Evolutionary conservation across 148 eudicot species (phyloP), one percentile per base, ranked within the genome.

Genomic region (Cornus kousa): DNA sequence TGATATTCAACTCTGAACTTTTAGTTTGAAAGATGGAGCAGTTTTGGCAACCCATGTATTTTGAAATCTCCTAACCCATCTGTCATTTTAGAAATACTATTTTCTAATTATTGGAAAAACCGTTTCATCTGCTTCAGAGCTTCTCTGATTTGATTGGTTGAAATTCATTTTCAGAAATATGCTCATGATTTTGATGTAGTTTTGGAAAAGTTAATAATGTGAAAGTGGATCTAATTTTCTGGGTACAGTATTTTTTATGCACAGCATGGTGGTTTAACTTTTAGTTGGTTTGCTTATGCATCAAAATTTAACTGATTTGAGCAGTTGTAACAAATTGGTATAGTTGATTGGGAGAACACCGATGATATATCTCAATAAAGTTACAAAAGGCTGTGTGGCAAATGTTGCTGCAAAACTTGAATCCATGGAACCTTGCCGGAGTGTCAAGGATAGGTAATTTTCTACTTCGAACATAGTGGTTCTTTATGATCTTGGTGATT

Each of bases 311-410:
- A 62, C 81, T 80, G 59, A 82, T 76, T 70, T 48, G 40, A 64
- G 80, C 68, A 77, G 65, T 74, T 33, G 68, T 78, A 68, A 73
- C 24, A 62, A 78, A 67, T 66, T 87, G 67, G 69, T 79, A 65
- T 85, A 91, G 96, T 83, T 91, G 86, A 90, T 91, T 80, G 93
- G 95, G 53, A 82, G 87, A 79, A 92, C 96, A 28, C 96, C 96
- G 68, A 87, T 92, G 96, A 75, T 92, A 68, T 92, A 90, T 87
- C 96, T 92, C 82, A 92, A 90, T 84, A 86, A 83, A 84, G 89
- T 92, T 50, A 81, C 88, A 65, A 80, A 82, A 75, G 96, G 93
- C 32, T 90, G 96, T 74, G 88, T 84, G 8, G 93, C 96, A 69
- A 85, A 88, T 73, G 66, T 92, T 86, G 93, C 93, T 77, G 96